phyloP scores from a whole-genome alignment of 2,329 filamentous ascomycete genomes.

The Colletotrichum sp. region DNA sequence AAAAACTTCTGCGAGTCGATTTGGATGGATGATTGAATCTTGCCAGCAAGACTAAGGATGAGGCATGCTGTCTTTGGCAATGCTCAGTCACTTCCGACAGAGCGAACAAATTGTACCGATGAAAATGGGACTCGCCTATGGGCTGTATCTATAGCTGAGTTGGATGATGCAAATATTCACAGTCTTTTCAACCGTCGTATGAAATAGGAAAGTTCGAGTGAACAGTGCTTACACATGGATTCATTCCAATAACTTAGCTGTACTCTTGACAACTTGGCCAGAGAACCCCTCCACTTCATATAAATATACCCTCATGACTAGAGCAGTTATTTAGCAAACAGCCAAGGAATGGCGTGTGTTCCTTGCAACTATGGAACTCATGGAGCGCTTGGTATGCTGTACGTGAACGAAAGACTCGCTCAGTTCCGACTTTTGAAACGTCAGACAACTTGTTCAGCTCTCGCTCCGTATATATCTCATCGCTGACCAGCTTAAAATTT shows the following conservation, averaged over 20 bases:
- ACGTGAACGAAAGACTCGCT: background rate
- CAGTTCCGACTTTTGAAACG: background rate
- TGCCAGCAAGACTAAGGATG: background rate
- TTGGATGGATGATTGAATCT: background rate
- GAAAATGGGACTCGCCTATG: too few species aligned
- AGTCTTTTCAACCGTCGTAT: background rate
- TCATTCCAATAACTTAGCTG: background rate
- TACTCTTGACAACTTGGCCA: background rate
- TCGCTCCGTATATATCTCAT: background rate
- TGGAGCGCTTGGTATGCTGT: too few species aligned
- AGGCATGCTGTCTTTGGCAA: background rate
- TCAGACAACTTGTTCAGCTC: background rate
- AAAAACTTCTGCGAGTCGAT: background rate
- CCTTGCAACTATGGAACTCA: too few species aligned
- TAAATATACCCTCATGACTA: rapidly evolving
- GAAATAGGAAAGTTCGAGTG: background rate
- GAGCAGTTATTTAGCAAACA: too few species aligned
- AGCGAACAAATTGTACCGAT: background rate
- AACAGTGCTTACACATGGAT: background rate
- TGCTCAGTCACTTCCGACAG: background rate
- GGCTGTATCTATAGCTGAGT: background rate
- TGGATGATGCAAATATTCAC: rapidly evolving
- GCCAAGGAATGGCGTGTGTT: too few species aligned
- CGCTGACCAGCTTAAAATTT: background rate
- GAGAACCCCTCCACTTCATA: background rate